phyloP scores from a whole-genome alignment of 495 filamentous ascomycete genomes.

The Rhypophila decipiens region DNA sequence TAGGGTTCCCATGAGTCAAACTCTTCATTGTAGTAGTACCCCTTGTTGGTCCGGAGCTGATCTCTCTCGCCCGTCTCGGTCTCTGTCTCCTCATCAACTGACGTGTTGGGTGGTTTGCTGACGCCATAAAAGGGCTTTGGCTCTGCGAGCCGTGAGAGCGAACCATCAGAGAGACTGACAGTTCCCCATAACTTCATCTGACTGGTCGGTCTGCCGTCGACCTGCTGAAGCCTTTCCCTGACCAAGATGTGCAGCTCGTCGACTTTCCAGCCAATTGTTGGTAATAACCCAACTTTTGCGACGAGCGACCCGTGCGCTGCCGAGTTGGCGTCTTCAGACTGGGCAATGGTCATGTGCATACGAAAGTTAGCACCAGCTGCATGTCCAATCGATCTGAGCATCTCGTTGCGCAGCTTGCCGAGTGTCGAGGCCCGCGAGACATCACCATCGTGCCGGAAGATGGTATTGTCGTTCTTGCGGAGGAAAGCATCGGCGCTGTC shows the following conservation, averaged over 20 bases:
- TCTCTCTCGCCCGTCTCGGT: constrained; percentile 6
- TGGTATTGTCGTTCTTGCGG: constrained; percentile 36
- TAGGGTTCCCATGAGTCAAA: constrained; percentile 16
- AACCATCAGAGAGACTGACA: constrained; percentile 34
- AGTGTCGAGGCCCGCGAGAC: constrained; percentile 3
- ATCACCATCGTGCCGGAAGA: constrained; percentile 32
- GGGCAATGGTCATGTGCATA: constrained; percentile 50
- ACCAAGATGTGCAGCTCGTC: constrained; percentile 39
- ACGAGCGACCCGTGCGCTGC: constrained; percentile 35
- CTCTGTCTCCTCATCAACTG: no score
- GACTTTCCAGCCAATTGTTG: constrained; percentile 34
- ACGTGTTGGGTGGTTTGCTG: background rate
- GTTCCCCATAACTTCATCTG: constrained; percentile 43
- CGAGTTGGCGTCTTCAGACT: constrained; percentile 33
- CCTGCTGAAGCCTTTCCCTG: constrained; percentile 28
- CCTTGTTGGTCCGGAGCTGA: constrained; percentile 5
- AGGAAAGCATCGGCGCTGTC: constrained; percentile 33
- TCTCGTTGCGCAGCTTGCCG: constrained; percentile 8
- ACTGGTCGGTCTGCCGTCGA: constrained; percentile 7
- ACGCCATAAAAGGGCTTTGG: constrained; percentile 14
- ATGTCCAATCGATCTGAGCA: constrained; percentile 19
- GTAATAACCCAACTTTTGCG: constrained; percentile 37
- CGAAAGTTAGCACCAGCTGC: constrained; percentile 8
- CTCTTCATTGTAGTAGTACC: constrained; percentile 23
- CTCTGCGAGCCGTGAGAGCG: constrained; percentile 11